Evolutionary conservation across 305 asterid genomes (phyloP).

Genomic region (Ilex paraguariensis): DNA sequence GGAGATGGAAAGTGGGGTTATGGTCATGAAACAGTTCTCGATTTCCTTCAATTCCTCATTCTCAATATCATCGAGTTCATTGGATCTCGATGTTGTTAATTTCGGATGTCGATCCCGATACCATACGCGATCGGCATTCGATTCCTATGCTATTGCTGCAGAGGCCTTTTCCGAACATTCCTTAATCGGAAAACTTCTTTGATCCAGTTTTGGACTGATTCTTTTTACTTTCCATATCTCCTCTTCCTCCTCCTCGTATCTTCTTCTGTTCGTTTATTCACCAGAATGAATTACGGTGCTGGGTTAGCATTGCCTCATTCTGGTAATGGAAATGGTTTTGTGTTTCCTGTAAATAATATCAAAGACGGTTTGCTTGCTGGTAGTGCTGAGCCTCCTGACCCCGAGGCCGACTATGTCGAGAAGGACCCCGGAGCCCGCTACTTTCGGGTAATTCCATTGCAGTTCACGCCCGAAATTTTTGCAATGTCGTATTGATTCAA

Average conservation of each 20-base stretch:
- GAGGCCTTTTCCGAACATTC: slow-evolving; percentile 29
- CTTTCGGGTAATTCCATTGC: slow-evolving; percentile 41
- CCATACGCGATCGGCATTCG: slow-evolving; percentile 35
- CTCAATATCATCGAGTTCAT: slow-evolving; percentile 11
- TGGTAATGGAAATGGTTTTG: slow-evolving; percentile 18
- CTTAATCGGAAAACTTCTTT: background rate
- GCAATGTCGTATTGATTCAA: slow-evolving; percentile 1
- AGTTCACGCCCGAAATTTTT: background rate
- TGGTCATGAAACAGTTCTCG: slow-evolving; percentile 14
- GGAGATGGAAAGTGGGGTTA: slow-evolving; percentile 23
- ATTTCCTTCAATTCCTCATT: no score
- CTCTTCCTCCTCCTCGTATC: slow-evolving; percentile 3
- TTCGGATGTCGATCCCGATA: slow-evolving; percentile 31
- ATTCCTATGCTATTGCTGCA: slow-evolving; percentile 24
- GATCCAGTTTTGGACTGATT: slow-evolving; percentile 8
- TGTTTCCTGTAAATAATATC: slow-evolving; percentile 8
- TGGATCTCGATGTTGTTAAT: background rate
- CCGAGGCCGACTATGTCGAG: slow-evolving; percentile 44
- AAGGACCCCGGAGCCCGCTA: slow-evolving; percentile 57
- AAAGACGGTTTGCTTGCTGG: slow-evolving; percentile 1
- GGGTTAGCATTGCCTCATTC: slow-evolving; percentile 23
- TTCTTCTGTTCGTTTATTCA: slow-evolving; percentile 12
- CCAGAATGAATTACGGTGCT: slow-evolving; percentile 35
- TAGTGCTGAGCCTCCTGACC: slow-evolving; percentile 25
- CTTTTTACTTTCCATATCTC: slow-evolving; percentile 2